phyloP scores from a whole-genome alignment of 768 basidiomycete species.

The Boletus vinaceobasis region DNA sequence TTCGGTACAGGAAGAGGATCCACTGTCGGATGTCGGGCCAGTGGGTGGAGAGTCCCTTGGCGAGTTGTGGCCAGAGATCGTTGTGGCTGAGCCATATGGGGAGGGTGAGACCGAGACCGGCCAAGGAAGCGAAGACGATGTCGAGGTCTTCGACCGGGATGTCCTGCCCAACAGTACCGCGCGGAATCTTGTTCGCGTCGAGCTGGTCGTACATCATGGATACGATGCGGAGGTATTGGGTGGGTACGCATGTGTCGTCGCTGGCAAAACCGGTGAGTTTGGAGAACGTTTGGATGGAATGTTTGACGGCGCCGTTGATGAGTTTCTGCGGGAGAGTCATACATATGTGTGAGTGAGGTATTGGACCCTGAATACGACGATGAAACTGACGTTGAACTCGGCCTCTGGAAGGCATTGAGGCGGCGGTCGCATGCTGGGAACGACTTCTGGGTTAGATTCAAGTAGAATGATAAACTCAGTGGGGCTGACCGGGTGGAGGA shows the following conservation, averaged over 20 bases:
- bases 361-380: neutral
- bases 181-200: constrained; percentile 17
- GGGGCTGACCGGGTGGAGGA: neutral
- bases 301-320: constrained; percentile 8
- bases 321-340: constrained; percentile 8
- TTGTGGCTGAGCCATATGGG: constrained; percentile 22
- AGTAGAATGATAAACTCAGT: neutral
- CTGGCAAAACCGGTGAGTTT: constrained; percentile 14
- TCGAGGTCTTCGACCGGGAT: constrained; percentile 6
- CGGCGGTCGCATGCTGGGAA: neutral
- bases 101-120: constrained; percentile 21
- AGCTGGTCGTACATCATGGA: constrained; percentile 22
- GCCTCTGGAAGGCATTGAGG: neutral
- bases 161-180: constrained; percentile 2
- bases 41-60: constrained; percentile 10
- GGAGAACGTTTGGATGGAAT: constrained; percentile 12
- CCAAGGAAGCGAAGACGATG: constrained; percentile 13
- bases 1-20: constrained; percentile 22
- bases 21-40: constrained; percentile 28
- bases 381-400: constrained; percentile 23
- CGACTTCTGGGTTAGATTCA: neutral
- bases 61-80: constrained; percentile 13
- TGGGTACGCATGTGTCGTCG: constrained; percentile 9
- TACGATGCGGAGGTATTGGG: constrained; percentile 23
- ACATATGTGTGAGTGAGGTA: neutral